Conservation (phyloP, 208 protist species). For the Leishmania turanica region DNA sequence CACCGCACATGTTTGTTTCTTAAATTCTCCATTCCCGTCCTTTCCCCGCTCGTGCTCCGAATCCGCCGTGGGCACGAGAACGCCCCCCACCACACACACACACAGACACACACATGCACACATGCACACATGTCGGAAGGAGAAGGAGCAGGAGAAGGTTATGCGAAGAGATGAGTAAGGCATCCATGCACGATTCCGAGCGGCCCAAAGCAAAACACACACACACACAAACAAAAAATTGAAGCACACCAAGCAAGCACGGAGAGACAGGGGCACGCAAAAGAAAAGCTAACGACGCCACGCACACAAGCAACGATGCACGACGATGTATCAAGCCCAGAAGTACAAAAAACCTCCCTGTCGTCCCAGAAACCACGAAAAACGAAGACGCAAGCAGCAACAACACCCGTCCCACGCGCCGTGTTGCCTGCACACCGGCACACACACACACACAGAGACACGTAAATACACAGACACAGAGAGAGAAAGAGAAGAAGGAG, state of each 20-base stretch:
- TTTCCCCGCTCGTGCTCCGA: too few species aligned
- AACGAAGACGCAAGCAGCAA: background rate
- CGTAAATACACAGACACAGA: background rate
- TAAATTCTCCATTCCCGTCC: too few species aligned
- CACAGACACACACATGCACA: too few species aligned
- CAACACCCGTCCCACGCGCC: background rate
- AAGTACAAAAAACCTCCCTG: background rate
- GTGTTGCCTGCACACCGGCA: background rate
- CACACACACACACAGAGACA: background rate
- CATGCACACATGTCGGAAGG: too few species aligned
- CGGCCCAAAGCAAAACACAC: background rate
- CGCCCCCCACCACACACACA: too few species aligned
- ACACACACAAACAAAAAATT: background rate
- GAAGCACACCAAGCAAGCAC: background rate
- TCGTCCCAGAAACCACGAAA: constrained; percentile 9
- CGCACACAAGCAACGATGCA: background rate
- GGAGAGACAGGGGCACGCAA: background rate
- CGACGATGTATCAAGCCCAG: background rate
- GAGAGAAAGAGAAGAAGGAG: too few species aligned
- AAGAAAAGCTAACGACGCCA: background rate
- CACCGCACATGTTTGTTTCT: too few species aligned
- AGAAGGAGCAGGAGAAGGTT: constrained; percentile 11
- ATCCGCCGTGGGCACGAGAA: too few species aligned
- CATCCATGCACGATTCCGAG: background rate
- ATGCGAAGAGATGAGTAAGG: background rate